A percentile compares a stretch with the other conserved stretches of the same genome.
phyloP scores from a whole-genome alignment of 805 yeast genomes.

The Cyberlindnera mrakii region DNA sequence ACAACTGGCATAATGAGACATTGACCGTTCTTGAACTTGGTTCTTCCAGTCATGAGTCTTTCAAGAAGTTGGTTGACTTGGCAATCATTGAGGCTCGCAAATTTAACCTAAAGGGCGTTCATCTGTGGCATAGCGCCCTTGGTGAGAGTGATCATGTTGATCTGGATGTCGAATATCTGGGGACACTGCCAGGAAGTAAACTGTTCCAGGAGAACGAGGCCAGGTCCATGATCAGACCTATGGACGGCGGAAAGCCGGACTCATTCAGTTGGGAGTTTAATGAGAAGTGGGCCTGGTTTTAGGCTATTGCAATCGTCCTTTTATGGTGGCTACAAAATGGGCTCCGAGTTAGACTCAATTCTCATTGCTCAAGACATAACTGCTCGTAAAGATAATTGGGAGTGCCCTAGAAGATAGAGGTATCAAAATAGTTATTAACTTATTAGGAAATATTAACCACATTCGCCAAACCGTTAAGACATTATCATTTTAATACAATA shows the following conservation, averaged over 20 bases:
- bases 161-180: slow-evolving; percentile 4
- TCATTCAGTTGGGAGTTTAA: slow-evolving; percentile 35
- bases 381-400: no score
- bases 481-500: no score
- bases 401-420: no score
- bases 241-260: slow-evolving; percentile 14
- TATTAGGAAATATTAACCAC: no score
- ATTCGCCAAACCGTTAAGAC: no score
- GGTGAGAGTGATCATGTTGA: slow-evolving; percentile 5
- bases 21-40: slow-evolving; percentile 21
- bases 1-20: slow-evolving; percentile 31
- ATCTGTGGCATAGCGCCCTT: slow-evolving; percentile 34
- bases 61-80: slow-evolving; percentile 25
- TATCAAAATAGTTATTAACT: no score
- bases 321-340: no score
- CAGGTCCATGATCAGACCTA: slow-evolving; percentile 33
- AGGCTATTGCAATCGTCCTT: neutral
- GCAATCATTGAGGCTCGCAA: slow-evolving; percentile 30
- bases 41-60: slow-evolving; percentile 14
- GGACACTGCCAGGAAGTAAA: slow-evolving; percentile 7
- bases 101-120: slow-evolving; percentile 23
- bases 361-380: no score
- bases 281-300: slow-evolving; percentile 47
- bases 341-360: no score
- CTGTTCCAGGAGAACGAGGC: slow-evolving; percentile 29